Evolutionary conservation across 2,329 filamentous ascomycete species (phyloP).

Genomic region (Thielaviopsis populi): DNA sequence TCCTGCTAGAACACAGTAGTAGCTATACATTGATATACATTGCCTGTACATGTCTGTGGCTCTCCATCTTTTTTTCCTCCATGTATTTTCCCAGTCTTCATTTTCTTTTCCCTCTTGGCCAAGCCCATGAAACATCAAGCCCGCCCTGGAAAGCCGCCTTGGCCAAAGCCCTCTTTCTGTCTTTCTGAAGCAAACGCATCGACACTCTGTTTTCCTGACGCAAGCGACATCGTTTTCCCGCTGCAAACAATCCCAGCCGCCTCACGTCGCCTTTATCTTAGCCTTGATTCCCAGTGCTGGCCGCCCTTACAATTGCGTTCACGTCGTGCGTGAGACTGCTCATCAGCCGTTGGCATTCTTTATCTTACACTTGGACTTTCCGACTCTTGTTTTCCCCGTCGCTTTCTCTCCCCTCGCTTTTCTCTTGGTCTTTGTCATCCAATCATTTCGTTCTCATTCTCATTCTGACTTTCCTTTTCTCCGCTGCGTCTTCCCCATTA

Average conservation of each 20-base stretch:
- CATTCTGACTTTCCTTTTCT: background rate
- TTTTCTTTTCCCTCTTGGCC: background rate
- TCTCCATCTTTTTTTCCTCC: background rate
- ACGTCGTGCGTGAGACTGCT: no score
- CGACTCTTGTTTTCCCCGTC: background rate
- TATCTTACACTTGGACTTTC: constrained; percentile 2
- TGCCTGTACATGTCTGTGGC: background rate
- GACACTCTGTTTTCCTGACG: constrained; percentile 4
- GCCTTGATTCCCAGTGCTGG: background rate
- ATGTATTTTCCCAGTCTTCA: background rate
- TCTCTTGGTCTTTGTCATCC: background rate
- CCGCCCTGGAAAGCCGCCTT: background rate
- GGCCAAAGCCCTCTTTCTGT: background rate
- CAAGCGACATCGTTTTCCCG: constrained; percentile 1
- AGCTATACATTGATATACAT: background rate
- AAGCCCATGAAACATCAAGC: constrained; percentile 2
- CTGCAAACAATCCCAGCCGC: background rate
- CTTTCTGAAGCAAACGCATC: background rate
- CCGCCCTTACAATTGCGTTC: background rate
- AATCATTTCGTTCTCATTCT: no score
- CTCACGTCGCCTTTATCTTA: background rate
- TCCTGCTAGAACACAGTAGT: background rate
- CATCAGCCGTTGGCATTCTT: no score
- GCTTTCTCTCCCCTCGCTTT: background rate
- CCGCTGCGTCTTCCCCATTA: background rate